Percentiles rank a stretch among this genome's conserved stretches.
phyloP scores from a whole-genome alignment of 225 moss, liverwort and hornwort genomes.

The Rhytidiadelphus loreus region DNA sequence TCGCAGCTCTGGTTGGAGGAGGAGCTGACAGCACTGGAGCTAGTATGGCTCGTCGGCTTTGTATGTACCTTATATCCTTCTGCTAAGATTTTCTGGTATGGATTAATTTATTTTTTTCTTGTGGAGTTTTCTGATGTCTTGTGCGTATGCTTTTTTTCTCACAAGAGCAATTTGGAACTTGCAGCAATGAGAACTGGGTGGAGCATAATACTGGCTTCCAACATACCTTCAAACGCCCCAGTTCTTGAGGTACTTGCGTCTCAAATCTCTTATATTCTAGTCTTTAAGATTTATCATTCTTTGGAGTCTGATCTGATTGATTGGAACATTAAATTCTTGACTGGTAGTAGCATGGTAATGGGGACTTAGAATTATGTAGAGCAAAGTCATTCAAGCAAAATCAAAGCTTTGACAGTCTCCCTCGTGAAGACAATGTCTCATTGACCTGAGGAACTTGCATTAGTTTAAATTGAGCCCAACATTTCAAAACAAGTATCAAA shows the following conservation, averaged over 20 bases:
- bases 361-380: background rate
- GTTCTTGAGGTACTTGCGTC: constrained; percentile 57
- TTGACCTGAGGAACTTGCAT: background rate
- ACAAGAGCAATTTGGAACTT: background rate
- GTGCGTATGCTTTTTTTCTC: background rate
- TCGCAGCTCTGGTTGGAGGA: constrained; percentile 75
- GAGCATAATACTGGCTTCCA: constrained; percentile 87
- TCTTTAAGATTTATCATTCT: background rate
- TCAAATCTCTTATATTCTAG: background rate
- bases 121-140: background rate
- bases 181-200: constrained; percentile 87
- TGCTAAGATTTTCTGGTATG: background rate
- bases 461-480: background rate
- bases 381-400: background rate
- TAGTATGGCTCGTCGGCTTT: constrained; percentile 76
- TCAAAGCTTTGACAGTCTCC: background rate
- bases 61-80: constrained; percentile 28
- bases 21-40: constrained; percentile 93
- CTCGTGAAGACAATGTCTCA: background rate
- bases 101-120: background rate
- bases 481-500: background rate
- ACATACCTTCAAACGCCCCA: constrained; percentile 72
- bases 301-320: background rate
- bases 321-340: background rate
- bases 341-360: background rate